Percentiles rank a stretch among this genome's conserved stretches.
Conservation (phyloP, 768 basidiomycete genomes). For the Mycena amicta region DNA sequence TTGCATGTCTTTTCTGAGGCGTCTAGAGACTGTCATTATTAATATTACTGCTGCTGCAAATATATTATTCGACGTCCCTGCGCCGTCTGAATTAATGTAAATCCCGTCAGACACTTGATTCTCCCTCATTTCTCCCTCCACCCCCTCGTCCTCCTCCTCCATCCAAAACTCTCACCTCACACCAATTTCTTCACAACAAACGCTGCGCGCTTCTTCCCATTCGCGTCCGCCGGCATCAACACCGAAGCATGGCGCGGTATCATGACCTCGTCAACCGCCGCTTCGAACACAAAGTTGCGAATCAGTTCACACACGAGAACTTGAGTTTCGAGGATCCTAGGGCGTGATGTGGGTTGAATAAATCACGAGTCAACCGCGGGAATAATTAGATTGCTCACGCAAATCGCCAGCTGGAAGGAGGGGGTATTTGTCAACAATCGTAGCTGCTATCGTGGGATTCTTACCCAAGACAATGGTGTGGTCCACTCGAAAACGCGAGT, state of each 20-base stretch:
- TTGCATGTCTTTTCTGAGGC: no score
- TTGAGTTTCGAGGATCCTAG: slow-evolving; percentile 40
- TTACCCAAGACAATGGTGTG: slow-evolving; percentile 13
- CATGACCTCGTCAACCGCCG: slow-evolving; percentile 2
- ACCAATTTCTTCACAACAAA: slow-evolving; percentile 5
- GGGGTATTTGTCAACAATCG: background rate
- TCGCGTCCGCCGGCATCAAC: slow-evolving; percentile 10
- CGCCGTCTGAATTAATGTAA: no score
- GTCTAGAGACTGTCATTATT: no score
- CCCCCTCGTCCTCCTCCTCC: no score
- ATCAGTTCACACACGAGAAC: slow-evolving; percentile 41
- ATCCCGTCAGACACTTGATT: no score
- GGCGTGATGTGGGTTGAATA: background rate
- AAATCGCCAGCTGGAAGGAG: slow-evolving; percentile 11
- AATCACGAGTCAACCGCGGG: background rate
- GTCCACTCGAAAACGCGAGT: slow-evolving; percentile 10
- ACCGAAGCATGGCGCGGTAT: slow-evolving; percentile 9
- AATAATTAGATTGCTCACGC: slow-evolving; percentile 10
- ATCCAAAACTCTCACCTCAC: no score
- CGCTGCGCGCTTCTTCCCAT: slow-evolving; percentile 10
- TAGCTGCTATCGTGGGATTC: background rate
- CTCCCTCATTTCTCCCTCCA: no score
- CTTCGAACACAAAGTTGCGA: slow-evolving; percentile 41
- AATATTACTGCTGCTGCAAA: no score
- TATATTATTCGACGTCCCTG: no score